Percentiles rank a stretch among this genome's conserved stretches.
Conservation (phyloP, 805 yeast genomes). For the Candida ovalis region DNA sequence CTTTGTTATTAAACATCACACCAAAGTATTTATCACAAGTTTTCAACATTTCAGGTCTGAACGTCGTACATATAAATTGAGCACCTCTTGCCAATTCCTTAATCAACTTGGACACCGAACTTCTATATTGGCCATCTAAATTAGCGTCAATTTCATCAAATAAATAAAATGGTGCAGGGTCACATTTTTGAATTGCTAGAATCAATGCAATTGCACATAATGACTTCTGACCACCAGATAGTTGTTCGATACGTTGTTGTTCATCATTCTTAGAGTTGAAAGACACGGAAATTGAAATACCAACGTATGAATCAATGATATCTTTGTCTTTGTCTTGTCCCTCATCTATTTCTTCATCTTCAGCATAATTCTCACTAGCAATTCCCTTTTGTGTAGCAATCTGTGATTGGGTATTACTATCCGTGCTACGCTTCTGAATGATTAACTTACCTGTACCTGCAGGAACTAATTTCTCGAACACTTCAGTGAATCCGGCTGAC, state of each 20-base stretch:
- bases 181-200: slow-evolving; percentile 89
- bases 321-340: slow-evolving; percentile 14
- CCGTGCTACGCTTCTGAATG: slow-evolving; percentile 45
- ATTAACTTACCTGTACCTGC: slow-evolving; percentile 72
- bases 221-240: slow-evolving; percentile 96
- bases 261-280: slow-evolving; percentile 84
- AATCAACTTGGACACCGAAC: slow-evolving; percentile 78
- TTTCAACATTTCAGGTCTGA: slow-evolving; percentile 86
- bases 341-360: slow-evolving; percentile 18
- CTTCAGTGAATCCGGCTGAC: slow-evolving; percentile 63
- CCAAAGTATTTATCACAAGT: slow-evolving; percentile 87
- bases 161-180: slow-evolving; percentile 94
- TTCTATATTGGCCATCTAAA: slow-evolving; percentile 85
- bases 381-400: slow-evolving; percentile 5
- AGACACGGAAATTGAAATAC: slow-evolving; percentile 83
- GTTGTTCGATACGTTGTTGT: slow-evolving; percentile 82
- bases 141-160: slow-evolving; percentile 98
- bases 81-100: slow-evolving; percentile 61
- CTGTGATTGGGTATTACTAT: slow-evolving; percentile 2
- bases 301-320: slow-evolving; percentile 58
- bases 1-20: slow-evolving; percentile 77
- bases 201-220: slow-evolving; percentile 94
- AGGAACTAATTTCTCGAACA: slow-evolving; percentile 82
- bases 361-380: slow-evolving; percentile 13
- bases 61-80: slow-evolving; percentile 95